Evolutionary conservation across 495 filamentous ascomycete species (phyloP), one percentile per base, ranked within the genome.

Genomic region (Rostrohypoxylon terebratum): DNA sequence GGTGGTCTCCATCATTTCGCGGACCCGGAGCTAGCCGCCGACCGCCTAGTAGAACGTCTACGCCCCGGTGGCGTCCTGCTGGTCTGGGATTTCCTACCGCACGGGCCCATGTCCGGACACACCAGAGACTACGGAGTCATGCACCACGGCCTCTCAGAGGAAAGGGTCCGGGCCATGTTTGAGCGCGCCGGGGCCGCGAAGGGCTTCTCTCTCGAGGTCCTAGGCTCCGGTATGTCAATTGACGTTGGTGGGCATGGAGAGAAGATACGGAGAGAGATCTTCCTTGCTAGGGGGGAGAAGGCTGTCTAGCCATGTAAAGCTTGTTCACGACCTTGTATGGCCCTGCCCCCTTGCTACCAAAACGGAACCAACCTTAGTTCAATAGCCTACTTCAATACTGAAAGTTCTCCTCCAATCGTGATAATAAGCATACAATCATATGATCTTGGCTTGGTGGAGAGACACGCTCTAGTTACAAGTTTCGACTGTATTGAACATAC

Each of bases 1-100:
- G 83, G 88, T 61, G 91, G 87, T 1, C 85, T 93, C 71, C 92
- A 94, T 76, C 92, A 94, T 73, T 92, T 94, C 67, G 85, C 89
- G 55, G 79, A 90, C 66, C 88, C 90, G 0, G 80, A 78, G 3
- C 78, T 86, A 44, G 87, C 88, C 9, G 78, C 90, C 47, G 79
- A 82, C 59, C 78, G 86, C 23, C 82, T 94, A 13, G 85, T 81
- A 20, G 80, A 86, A 74, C 83, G 90, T 9, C 75, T 94, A 45
- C 87, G 84, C 65, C 82, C 85, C 0, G 89, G 87, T 23, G 92
- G 91, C 28, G 87, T 89, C 2, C 80, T 90, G 44, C 60, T 91
- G n/a, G 84, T 93, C 63, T 79, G 90, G 38, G 92, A 94, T 66
- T 86, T 93, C 51, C 63, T 92, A 6, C 77, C 81, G 2, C 82